Conservation (phyloP, 164 flowering plant species). For the Cinnamomum chago region DNA sequence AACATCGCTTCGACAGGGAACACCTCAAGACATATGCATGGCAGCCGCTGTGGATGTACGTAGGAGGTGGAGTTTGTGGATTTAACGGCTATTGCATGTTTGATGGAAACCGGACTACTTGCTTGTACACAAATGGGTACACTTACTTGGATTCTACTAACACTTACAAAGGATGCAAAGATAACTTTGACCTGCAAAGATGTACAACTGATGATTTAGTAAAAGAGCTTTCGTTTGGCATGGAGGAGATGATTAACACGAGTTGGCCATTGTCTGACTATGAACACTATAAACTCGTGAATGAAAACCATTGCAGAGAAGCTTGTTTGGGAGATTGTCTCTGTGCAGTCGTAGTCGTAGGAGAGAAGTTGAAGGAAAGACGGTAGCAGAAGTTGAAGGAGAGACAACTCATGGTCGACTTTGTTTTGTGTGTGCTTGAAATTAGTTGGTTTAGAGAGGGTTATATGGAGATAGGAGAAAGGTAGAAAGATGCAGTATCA, state of each 20-base stretch:
- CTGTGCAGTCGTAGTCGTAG: conserved; percentile 34
- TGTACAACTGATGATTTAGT: conserved; percentile 14
- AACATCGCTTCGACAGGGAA: background rate
- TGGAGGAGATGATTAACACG: conserved; percentile 12
- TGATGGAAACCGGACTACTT: conserved; percentile 17
- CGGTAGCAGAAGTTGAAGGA: too few relatives aligned
- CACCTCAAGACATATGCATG: conserved; percentile 22
- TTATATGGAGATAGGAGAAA: too few relatives aligned
- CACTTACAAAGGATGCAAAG: conserved; percentile 23
- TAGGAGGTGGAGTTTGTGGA: conserved; percentile 33
- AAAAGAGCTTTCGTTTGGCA: background rate
- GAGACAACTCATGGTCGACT: too few relatives aligned
- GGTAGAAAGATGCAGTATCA: too few relatives aligned
- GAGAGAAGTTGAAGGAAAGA: too few relatives aligned
- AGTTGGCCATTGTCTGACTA: conserved; percentile 46
- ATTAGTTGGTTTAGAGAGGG: too few relatives aligned
- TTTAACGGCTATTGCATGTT: conserved; percentile 31
- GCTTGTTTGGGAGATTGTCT: conserved; percentile 46
- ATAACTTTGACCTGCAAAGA: conserved; percentile 4
- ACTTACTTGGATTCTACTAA: conserved; percentile 33
- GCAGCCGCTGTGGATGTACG: background rate
- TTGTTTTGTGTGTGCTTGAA: too few relatives aligned
- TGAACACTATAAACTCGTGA: conserved; percentile 1
- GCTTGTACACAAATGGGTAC: conserved; percentile 38
- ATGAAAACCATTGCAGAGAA: conserved; percentile 33